Base-by-base conservation (phyloP, 768 basidiomycete genomes). In the Holtermannia corniformis region DNA sequence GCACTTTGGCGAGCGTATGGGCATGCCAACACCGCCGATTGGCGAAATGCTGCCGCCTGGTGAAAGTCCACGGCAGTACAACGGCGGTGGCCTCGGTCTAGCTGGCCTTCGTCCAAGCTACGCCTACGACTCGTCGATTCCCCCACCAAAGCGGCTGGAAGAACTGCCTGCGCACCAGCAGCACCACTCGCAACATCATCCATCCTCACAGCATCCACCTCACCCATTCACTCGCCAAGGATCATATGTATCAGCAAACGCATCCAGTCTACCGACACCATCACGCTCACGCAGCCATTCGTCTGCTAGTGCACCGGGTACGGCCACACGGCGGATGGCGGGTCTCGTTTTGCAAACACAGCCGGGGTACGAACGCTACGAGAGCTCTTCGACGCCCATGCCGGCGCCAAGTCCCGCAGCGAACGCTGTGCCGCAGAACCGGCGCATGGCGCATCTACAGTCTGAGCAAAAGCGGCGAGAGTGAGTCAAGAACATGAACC, bases 401-500 rank as follows among this genome's bases (percentile, higher is more conserved):
- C 26, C 37, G 3, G 23, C 37, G n/a, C n/a, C 25, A 5, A 23
- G 24, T 11, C 24, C 25, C 4, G n/a, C 47, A 14, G 37, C 25
- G 28, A 32, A 26, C 13, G 45, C 20, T 21, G 26, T 55, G 23
- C 64, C 64, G 19, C 67, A 68, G 41, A 57, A 51, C 13, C 54
- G 67, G 32, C 44, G 67, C 4, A 23, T 68, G 22, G 67, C 67
- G 3, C 67, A 68, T 56, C 50, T 68, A 16, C 65, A 65, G 64
- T 63, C 61, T n/a, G 67, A 68, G 49, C 67, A 68, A 46, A 68
- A 68, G 47, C 52, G 67, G 24, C 23, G 67, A 62, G 67, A 68
- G 67, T 68, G 54, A 65, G 67, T 65, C 11, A 1, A n/a, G 37
- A 5, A 32, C 19, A 26, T 5, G 21, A 48, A 5, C 12, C 41